Evolutionary conservation across 108 stramenopile genomes (phyloP).

Genomic region (Cyclotella sp.): DNA sequence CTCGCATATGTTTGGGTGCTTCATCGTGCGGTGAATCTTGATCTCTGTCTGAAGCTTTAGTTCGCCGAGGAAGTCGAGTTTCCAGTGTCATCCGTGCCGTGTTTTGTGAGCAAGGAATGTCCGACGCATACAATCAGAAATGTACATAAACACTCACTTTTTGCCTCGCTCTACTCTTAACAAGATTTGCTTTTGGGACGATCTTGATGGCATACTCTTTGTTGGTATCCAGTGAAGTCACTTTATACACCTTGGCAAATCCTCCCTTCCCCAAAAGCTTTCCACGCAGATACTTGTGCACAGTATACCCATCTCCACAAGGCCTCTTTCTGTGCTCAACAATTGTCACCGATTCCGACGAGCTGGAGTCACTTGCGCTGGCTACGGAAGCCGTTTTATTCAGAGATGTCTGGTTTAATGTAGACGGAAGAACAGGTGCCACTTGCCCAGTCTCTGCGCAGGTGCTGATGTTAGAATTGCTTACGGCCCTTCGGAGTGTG

Average conservation of each 20-base stretch:
- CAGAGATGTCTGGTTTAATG: neutral
- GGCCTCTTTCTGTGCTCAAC: conserved; percentile 75
- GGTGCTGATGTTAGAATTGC: conserved; percentile 16
- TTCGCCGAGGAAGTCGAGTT: neutral
- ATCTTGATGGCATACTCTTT: conserved; percentile 92
- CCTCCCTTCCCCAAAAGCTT: conserved; percentile 91
- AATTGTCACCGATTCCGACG: conserved; percentile 59
- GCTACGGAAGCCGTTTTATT: conserved; percentile 19
- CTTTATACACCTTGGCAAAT: conserved; percentile 93
- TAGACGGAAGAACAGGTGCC: conserved; percentile 2
- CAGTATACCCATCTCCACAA: conserved; percentile 84
- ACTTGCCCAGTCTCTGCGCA: conserved; percentile 20
- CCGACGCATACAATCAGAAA: conserved; percentile 4
- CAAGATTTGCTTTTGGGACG: conserved; percentile 92
- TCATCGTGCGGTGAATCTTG: conserved; percentile 95
- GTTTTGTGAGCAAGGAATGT: no score
- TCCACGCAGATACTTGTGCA: conserved; percentile 85
- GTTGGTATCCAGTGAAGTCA: conserved; percentile 81
- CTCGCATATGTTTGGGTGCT: conserved; percentile 91
- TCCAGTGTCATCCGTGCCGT: no score
- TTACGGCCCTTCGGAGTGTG: conserved; percentile 29
- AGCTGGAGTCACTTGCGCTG: neutral
- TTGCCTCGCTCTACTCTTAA: conserved; percentile 86
- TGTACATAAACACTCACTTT: conserved; percentile 70
- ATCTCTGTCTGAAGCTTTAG: conserved; percentile 97